Conservation (phyloP, 208 protist genomes). For the Wallacemonas sp. region DNA sequence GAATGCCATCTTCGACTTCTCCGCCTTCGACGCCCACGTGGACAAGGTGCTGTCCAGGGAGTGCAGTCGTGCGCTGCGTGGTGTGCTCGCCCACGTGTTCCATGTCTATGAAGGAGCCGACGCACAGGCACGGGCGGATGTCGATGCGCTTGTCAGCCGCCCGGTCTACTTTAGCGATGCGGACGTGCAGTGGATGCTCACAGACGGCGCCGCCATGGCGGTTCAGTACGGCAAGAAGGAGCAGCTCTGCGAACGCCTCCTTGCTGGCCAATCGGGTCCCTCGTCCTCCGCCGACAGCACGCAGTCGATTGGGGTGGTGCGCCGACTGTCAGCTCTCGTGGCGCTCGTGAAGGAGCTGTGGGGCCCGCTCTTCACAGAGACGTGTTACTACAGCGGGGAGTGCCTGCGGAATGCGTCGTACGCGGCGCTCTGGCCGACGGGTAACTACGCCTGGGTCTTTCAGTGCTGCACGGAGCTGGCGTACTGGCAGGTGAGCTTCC, state of each 20-base stretch:
- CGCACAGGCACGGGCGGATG: not conserved
- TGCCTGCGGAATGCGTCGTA: slow-evolving; percentile 35
- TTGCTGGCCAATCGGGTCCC: not conserved
- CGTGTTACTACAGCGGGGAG: slow-evolving; percentile 47
- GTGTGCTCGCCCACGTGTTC: slow-evolving; percentile 27
- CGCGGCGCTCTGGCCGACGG: slow-evolving; percentile 24
- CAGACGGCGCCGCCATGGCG: slow-evolving; percentile 45
- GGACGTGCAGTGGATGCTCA: slow-evolving; percentile 54
- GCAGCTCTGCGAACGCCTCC: slow-evolving; percentile 20
- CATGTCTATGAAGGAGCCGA: slow-evolving; percentile 18
- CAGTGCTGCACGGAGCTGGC: slow-evolving; percentile 51
- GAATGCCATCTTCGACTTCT: slow-evolving; percentile 47
- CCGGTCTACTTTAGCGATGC: slow-evolving; percentile 39
- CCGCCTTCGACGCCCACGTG: slow-evolving; percentile 42
- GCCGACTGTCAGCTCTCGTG: slow-evolving; percentile 19
- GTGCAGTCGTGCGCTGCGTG: slow-evolving; percentile 25
- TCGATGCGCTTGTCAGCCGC: slow-evolving; percentile 24
- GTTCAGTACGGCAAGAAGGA: slow-evolving; percentile 45
- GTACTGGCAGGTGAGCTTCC: slow-evolving; percentile 47
- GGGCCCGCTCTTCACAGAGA: slow-evolving; percentile 26
- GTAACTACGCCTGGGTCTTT: slow-evolving; percentile 44
- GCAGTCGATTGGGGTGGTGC: too few relatives aligned
- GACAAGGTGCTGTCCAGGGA: slow-evolving; percentile 25
- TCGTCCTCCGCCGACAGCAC: slow-evolving; percentile 14
- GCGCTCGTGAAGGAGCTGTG: slow-evolving; percentile 24